Base-by-base conservation (phyloP, 345 rosid genomes). In the Melaleuca quinquenervia region DNA sequence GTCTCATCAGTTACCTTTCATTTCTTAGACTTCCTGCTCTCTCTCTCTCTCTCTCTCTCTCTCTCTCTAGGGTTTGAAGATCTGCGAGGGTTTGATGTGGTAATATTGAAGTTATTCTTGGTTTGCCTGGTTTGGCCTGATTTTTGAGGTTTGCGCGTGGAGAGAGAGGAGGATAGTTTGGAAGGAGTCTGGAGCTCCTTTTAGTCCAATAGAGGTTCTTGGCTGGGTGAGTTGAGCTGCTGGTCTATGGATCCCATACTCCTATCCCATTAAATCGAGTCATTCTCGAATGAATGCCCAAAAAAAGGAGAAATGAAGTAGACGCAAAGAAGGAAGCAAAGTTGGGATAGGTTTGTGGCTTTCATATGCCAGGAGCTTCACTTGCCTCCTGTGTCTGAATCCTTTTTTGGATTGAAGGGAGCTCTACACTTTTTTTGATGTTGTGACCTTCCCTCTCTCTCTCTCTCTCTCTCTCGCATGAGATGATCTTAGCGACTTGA, bases 321-420 rank as follows among this genome's bases (percentile, higher is more conserved):
- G 45, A 64, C 6, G 32, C 45, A 18, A 16, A 15, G 45, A 32
- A 70, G 78, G 48, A 32, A 32, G 48, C 32, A 32, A 70, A 70
- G 24, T 32, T 70, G 78, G 78, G 78, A 32, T 16, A 18, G 95
- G 92, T 80, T 64, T 93, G 93, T 86, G 99, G 99, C 92, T 93
- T 95, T 92, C 99, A 92, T 96, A 95, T 92, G 93, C 91, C 91
- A 89, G 97, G 97, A 94, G 99, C 95, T 93, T 85, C 87, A 90
- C 84, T 90, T 89, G 58, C 92, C 90, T 84, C 1, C 44, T 82
- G 12, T 54, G 84, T 51, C 91, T 90, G 64, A 91, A 91, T 92
- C 94, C 92, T 92, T 91, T 82, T 94, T 96, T 96, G 98, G 98
- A 96, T 94, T 96, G 98, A 95, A 96, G 97, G 98, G 98, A 96